phyloP scores from a whole-genome alignment of 371 early-diverging fungal genomes.

The Cokeromyces recurvatus region DNA sequence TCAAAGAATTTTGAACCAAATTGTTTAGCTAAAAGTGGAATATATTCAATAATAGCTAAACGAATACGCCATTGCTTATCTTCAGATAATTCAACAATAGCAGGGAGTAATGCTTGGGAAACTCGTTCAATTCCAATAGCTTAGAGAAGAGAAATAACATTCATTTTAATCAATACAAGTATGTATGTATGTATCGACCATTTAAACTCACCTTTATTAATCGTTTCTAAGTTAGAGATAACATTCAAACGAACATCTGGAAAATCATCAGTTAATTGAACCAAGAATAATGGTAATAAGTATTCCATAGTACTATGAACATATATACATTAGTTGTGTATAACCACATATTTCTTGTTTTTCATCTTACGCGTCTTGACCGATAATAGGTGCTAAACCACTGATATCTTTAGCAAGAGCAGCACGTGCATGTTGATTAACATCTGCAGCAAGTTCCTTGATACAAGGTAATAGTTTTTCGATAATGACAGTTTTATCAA shows the following conservation, averaged over 20 bases:
- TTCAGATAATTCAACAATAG: slow-evolving; percentile 96
- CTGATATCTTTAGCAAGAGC: slow-evolving; percentile 94
- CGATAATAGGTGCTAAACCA: slow-evolving; percentile 91
- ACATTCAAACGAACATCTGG: slow-evolving; percentile 97
- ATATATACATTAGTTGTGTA: too few species aligned
- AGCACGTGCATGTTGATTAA: slow-evolving; percentile 94
- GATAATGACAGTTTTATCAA: slow-evolving; percentile 76
- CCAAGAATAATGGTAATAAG: slow-evolving; percentile 90
- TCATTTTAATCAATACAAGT: too few species aligned
- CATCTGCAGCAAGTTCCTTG: slow-evolving; percentile 87
- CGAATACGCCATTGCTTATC: slow-evolving; percentile 99
- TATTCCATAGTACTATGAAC: slow-evolving; percentile 81
- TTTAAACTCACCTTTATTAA: slow-evolving; percentile 68
- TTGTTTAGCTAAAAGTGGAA: slow-evolving; percentile 92
- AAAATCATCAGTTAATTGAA: slow-evolving; percentile 93
- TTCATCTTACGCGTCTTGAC: slow-evolving; percentile 78
- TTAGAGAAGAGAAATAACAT: slow-evolving; percentile 8
- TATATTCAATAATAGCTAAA: slow-evolving; percentile 96
- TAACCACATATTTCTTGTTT: background rate
- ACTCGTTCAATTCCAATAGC: slow-evolving; percentile 97
- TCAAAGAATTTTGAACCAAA: slow-evolving; percentile 95
- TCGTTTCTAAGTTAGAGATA: slow-evolving; percentile 93
- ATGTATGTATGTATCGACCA: background rate
- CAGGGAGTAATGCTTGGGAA: slow-evolving; percentile 94
- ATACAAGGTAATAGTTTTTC: slow-evolving; percentile 85